Evolutionary conservation across 2,329 filamentous ascomycete species (phyloP).

Genomic region (Beauveria brongniartii): DNA sequence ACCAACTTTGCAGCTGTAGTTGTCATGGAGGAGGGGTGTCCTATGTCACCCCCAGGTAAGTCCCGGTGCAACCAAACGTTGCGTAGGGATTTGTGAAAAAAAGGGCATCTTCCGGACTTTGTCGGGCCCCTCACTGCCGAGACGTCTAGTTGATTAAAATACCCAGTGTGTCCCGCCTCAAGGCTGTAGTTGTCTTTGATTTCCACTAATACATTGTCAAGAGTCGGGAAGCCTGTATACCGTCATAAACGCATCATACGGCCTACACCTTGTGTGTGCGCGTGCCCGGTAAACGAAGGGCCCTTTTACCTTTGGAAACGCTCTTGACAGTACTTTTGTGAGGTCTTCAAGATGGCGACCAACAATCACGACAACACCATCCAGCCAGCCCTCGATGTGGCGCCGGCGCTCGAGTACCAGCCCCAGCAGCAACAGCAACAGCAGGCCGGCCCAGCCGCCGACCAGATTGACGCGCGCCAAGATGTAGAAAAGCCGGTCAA

Average conservation of each 20-base stretch:
- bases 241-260: not conserved
- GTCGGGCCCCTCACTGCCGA: not conserved
- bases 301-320: not conserved
- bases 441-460: not conserved
- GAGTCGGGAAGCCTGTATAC: not conserved
- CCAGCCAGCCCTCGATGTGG: not conserved
- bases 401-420: not conserved
- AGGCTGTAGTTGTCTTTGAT: not conserved
- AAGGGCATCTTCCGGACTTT: not conserved
- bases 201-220: not conserved
- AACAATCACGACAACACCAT: not conserved
- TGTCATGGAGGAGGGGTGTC: conserved; percentile 3
- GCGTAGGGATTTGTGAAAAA: not conserved
- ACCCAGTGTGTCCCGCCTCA: not conserved
- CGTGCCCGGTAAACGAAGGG: not conserved
- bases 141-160: not conserved
- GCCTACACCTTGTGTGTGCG: not conserved
- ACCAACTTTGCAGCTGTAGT: conserved; percentile 1
- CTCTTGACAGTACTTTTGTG: not conserved
- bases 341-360: conserved; percentile 4
- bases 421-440: not conserved
- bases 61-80: not conserved
- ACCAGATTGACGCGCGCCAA: conserved; percentile 9
- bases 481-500: conserved; percentile 1
- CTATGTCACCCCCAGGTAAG: not conserved